phyloP scores from a whole-genome alignment of 2,329 filamentous ascomycete genomes.

The Fusarium ambrosium region DNA sequence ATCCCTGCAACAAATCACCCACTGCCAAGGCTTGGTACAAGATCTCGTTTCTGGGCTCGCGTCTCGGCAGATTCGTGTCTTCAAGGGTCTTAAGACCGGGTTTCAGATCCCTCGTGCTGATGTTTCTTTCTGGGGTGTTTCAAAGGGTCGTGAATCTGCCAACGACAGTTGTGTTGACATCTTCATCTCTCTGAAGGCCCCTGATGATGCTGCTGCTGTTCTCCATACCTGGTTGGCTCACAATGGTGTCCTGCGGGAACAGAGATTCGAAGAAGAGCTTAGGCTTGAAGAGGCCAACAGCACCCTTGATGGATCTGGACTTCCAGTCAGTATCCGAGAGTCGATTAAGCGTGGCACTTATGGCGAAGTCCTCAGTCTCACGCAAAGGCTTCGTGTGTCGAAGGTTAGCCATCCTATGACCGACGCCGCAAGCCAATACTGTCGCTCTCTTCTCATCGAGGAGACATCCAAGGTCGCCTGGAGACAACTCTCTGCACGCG shows the following conservation, averaged over 20 bases:
- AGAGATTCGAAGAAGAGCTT: slow-evolving; percentile 22
- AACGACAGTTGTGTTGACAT: slow-evolving; percentile 15
- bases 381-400: slow-evolving; percentile 16
- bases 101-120: slow-evolving; percentile 24
- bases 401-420: slow-evolving; percentile 2
- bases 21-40: slow-evolving; percentile 1
- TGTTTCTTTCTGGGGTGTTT: slow-evolving; percentile 28
- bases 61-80: slow-evolving; percentile 19
- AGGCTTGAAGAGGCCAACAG: slow-evolving; percentile 14
- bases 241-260: slow-evolving; percentile 6
- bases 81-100: slow-evolving; percentile 31
- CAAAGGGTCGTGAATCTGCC: not conserved
- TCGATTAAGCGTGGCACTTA: slow-evolving; percentile 26
- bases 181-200: slow-evolving; percentile 20
- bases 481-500: slow-evolving; percentile 15
- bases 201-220: slow-evolving; percentile 17
- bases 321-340: slow-evolving; percentile 24
- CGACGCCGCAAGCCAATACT: slow-evolving; percentile 11
- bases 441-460: slow-evolving; percentile 22
- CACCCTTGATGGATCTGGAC: not conserved
- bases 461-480: slow-evolving; percentile 24
- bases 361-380: slow-evolving; percentile 23
- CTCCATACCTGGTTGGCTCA: slow-evolving; percentile 31
- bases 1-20: not conserved
- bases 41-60: not conserved